phyloP scores from a whole-genome alignment of 1,284 basidiomycete genomes.

The Cutaneotrichosporon cutaneum region DNA sequence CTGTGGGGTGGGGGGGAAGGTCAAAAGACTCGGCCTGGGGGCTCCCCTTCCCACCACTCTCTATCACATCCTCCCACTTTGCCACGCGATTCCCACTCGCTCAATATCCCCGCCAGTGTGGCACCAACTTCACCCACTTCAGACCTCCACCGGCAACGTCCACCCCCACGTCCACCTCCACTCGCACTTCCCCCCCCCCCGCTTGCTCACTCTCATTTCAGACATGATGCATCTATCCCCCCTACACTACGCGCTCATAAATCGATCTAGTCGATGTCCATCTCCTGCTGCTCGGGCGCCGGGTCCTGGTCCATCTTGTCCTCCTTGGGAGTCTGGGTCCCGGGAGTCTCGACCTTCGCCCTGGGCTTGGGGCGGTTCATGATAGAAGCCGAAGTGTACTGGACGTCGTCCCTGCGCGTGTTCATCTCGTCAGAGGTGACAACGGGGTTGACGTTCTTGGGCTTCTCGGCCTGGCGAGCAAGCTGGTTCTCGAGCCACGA shows the following conservation, averaged over 20 bases:
- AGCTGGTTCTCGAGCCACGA: slow-evolving; percentile 92
- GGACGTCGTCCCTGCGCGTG: slow-evolving; percentile 85
- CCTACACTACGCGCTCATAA: slow-evolving; percentile 4
- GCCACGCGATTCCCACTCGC: neutral
- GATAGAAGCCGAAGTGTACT: slow-evolving; percentile 79
- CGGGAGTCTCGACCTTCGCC: slow-evolving; percentile 56
- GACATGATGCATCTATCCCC: slow-evolving; percentile 12
- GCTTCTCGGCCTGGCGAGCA: slow-evolving; percentile 75
- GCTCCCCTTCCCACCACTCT: too few relatives aligned
- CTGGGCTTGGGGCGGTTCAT: slow-evolving; percentile 85
- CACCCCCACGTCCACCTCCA: neutral
- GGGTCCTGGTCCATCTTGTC: slow-evolving; percentile 63
- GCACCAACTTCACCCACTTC: neutral
- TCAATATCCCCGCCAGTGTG: neutral
- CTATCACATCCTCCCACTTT: neutral
- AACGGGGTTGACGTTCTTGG: slow-evolving; percentile 82
- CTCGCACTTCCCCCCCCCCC: neutral
- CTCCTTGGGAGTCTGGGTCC: slow-evolving; percentile 58
- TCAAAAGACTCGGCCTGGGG: neutral
- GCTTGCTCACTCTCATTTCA: neutral
- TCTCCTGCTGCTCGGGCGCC: slow-evolving; percentile 40
- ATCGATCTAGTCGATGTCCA: slow-evolving; percentile 47
- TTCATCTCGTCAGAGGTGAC: slow-evolving; percentile 73
- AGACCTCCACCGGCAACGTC: neutral
- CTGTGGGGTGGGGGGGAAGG: neutral